Evolutionary conservation across 2,329 filamentous ascomycete genomes (phyloP), one percentile per base, ranked within the genome.

Genomic region (Aureobasidium sp.): DNA sequence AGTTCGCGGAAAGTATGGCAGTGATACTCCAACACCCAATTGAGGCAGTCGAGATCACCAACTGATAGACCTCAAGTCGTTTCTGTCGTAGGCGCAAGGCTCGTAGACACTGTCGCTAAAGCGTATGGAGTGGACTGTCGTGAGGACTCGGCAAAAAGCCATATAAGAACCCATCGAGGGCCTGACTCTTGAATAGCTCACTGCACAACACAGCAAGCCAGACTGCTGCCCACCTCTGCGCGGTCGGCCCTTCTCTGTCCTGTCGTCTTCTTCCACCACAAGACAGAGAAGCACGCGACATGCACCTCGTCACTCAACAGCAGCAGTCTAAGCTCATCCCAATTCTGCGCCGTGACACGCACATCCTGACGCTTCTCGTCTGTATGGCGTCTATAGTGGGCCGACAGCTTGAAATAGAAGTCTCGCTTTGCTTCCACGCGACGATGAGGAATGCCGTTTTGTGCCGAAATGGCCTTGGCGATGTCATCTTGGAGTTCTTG

Each of bases 231-330:
- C 47, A 68, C 69, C 58, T 67, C 68, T 7, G 66, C 68, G 46
- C 63, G 63, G 26, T 68, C 68, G 17, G 71, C 71, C 1, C 61
- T 73, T 34, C 66, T 71, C 32, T 71, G 55, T 8, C 37, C 55
- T 15, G 42, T 48, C 0, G 55, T 59, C 44, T 59, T 59, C 42
- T 59, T 59, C 42, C 42, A 48, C 55, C 55, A 59, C 42, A 59
- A 26, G 3, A 59, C 55, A 23, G 41, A 47, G 17, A 59, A 59
- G 32, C 55, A 44, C 32, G 55, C 55, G 15, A 59, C 42, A n/a
- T 36, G 37, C 42, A 47, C 32, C 12, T 59, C 55, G 20, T 48
- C 44, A 12, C 55, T 29, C 55, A 48, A 12, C n/a, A 59, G 55
- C 32, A 48, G n/a, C 8, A 47, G 8, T 34, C 55, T 47, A 13